Base-by-base conservation (phyloP, 2,329 filamentous ascomycete species). In the Mariannaea elegans region DNA sequence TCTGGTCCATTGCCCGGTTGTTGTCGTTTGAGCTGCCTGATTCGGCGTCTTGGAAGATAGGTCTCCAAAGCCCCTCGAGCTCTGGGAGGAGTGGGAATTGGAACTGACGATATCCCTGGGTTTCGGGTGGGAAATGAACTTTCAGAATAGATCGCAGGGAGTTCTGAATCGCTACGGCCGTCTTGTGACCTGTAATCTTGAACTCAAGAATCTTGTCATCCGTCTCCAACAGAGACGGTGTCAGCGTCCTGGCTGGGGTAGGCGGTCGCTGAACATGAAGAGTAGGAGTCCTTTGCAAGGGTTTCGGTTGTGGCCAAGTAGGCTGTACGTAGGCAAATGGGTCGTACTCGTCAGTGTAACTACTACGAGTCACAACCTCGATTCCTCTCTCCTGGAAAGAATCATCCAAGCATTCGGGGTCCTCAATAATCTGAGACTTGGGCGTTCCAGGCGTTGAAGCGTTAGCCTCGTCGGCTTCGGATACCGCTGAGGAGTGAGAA, bases 91-190 rank as follows among this genome's bases (percentile, higher is more conserved):
- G 70, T 0, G 80, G 76, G 46, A 81, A 83, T 42, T 77, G 77
- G 63, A 82, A 80, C 46, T 84, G 82, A 7, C 77, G 77, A 54
- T 82, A 84, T 2, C 78, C 80, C 6, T 78, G 69, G 2, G 80
- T 76, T 31, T 80, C 78, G 0, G 80, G 75, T 0, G 83, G 81
- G 50, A 87, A 85, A 59, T 84, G 80, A 2, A 75, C 71, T 46
- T 78, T 80, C 0, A 89, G 76, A 3, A 87, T 71, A 14, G 80
- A 79, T 3, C 87, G 80, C 14, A 89, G 72, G 0, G 81, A 80
- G 66, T 89, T 87, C 63, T 90, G 87, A 6, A 86, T 75, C 1
- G 77, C 76, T 3, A 87, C 78, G 1, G 84, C 81, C 3, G 82
- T 84, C 56, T 81, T 77, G 21, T 76, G 75, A 16, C 72, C 68